Evolutionary conservation across 495 filamentous ascomycete genomes (phyloP).

Genomic region (Penicillium egyptiacum): DNA sequence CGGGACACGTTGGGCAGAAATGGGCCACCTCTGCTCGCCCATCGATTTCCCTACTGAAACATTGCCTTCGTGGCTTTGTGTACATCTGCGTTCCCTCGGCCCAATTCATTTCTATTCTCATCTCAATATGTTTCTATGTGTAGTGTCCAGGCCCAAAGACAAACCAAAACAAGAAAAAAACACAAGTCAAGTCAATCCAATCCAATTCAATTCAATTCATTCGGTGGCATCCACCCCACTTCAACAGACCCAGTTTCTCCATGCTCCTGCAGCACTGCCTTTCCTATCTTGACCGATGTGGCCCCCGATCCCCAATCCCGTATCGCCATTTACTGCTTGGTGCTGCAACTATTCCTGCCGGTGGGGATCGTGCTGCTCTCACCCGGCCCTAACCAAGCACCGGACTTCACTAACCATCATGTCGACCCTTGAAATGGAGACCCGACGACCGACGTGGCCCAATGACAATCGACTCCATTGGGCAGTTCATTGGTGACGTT

Average conservation of each 20-base stretch:
- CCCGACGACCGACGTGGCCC: constrained; percentile 42
- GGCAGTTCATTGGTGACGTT: constrained; percentile 43
- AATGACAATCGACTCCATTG: constrained; percentile 37
- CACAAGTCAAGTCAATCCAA: constrained; percentile 4
- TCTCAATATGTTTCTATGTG: constrained; percentile 9
- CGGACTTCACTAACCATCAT: constrained; percentile 26
- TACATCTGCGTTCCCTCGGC: constrained; percentile 5
- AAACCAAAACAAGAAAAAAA: constrained; percentile 12
- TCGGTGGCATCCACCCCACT: constrained; percentile 28
- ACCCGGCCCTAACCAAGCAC: constrained; percentile 37
- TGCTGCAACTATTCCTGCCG: constrained; percentile 26
- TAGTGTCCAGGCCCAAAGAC: neutral
- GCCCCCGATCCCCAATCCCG: constrained; percentile 22
- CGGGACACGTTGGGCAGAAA: constrained; percentile 45
- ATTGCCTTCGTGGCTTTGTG: constrained; percentile 19
- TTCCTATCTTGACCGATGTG: constrained; percentile 26
- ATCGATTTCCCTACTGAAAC: constrained; percentile 10
- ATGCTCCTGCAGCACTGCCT: constrained; percentile 24
- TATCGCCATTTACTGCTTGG: constrained; percentile 19
- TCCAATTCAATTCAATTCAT: constrained; percentile 11
- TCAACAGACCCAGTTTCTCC: constrained; percentile 23
- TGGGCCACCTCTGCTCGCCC: constrained; percentile 15
- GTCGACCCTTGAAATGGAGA: constrained; percentile 23
- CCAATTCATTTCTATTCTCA: constrained; percentile 5
- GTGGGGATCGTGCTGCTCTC: constrained; percentile 30